A percentile compares a stretch with the other conserved stretches of the same genome.
Conservation (phyloP, 2,329 filamentous ascomycete species). For the Lachnellula cervina region DNA sequence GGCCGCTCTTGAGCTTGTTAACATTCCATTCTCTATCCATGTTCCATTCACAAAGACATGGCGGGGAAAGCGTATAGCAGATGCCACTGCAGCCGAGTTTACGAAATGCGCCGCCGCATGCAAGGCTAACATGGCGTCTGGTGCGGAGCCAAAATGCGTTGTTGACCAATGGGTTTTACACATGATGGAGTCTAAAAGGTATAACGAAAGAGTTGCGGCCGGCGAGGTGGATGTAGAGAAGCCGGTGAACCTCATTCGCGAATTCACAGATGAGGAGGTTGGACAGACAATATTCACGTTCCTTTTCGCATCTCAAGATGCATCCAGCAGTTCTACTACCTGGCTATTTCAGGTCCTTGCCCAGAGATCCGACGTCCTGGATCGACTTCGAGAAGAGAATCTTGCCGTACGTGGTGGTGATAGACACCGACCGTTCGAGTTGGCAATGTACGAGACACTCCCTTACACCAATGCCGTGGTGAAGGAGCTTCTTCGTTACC, state of each 20-base stretch:
- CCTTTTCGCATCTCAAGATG: conserved; percentile 50
- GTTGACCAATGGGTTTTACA: conserved; percentile 72
- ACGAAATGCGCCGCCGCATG: conserved; percentile 65
- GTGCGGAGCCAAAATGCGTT: conserved; percentile 65
- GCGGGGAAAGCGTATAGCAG: conserved; percentile 70
- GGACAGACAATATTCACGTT: conserved; percentile 48
- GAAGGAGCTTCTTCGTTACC: conserved; percentile 48
- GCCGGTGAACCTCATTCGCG: conserved; percentile 43
- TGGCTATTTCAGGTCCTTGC: conserved; percentile 50
- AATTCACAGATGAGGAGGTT: conserved; percentile 47
- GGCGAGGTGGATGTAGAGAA: conserved; percentile 43
- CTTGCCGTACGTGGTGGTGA: conserved; percentile 41
- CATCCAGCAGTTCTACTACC: conserved; percentile 48
- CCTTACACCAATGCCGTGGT: conserved; percentile 49
- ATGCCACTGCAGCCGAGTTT: conserved; percentile 67
- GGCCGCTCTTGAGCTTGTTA: conserved; percentile 73
- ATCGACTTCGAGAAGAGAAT: conserved; percentile 44
- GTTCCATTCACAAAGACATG: conserved; percentile 72
- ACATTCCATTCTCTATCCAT: conserved; percentile 65
- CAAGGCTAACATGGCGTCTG: conserved; percentile 65
- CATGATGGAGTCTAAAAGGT: conserved; percentile 67
- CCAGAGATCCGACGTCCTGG: conserved; percentile 45
- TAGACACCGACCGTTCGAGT: conserved; percentile 35
- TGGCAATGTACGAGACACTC: conserved; percentile 45
- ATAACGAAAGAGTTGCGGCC: conserved; percentile 58